Evolutionary conservation across 345 rosid species (phyloP), one percentile per base, ranked within the genome.

Genomic region (Eucalyptus regnans): DNA sequence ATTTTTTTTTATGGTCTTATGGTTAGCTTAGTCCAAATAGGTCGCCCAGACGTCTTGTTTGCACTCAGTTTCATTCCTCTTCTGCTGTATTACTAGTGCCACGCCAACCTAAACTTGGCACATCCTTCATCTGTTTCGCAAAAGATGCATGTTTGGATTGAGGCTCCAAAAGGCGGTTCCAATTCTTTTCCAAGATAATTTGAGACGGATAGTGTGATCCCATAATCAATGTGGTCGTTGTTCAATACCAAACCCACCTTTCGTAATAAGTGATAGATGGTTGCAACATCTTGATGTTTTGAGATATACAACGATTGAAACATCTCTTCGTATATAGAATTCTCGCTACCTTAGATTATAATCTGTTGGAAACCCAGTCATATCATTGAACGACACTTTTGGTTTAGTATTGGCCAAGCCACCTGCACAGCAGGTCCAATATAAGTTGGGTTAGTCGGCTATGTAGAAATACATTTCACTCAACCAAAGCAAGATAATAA

Each of bases 121-220:
- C 25, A 52, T 68, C 80, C 0, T 68, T 31, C 43, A 17, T 31
- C 43, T 31, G 23, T 33, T 68, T 68, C 0, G 23, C 12, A 68
- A 33, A 68, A 68, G 22, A 31, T 16, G 22, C 23, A 31, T 31
- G 43, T 68, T 66, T 31, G 43, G 11, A 31, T 31, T 23, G 3
- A 33, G 43, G 9, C 80, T 68, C 11, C 43, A 68, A 8, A 31
- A 31, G 12, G 22, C 9, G 5, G 37, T 31, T 16, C 6, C 1
- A 7, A 16, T 68, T 16, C 0, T 33, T 68, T 33, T 17, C 0
- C 0, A 4, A 5, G 58, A 18, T 52, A 52, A 52, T 33, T 31
- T 33, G 43, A 33, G 44, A 31, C 0, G 2, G 0, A 2, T 0
- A 33, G 23, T 33, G 12, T 2, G 7, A 68, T 68, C 13, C 2